Percentiles rank a stretch among this genome's conserved stretches.
Evolutionary conservation across 129 eudicot genomes (phyloP).

Genomic region (Centella asiatica): DNA sequence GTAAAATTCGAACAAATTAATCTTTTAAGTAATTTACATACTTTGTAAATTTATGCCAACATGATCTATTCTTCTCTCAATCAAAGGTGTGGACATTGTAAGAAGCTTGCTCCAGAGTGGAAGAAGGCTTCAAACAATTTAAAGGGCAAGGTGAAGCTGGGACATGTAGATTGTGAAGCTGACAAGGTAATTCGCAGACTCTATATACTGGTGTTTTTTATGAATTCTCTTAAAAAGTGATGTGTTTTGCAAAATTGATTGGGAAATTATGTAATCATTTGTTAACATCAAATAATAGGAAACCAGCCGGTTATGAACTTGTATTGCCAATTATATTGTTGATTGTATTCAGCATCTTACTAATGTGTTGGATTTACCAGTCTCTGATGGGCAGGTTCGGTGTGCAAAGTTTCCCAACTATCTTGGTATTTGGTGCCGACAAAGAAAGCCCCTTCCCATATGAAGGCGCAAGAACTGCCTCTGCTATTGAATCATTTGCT

Average conservation of each 20-base stretch:
- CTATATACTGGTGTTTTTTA: not conserved
- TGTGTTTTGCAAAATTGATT: too few relatives aligned
- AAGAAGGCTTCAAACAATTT: constrained; percentile 90
- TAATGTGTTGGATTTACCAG: constrained; percentile 43
- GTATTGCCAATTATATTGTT: not conserved
- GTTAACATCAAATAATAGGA: too few relatives aligned
- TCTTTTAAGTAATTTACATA: not conserved
- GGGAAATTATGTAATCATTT: too few relatives aligned
- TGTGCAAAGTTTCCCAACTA: constrained; percentile 89
- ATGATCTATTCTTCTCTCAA: constrained; percentile 6
- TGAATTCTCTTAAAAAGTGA: too few relatives aligned
- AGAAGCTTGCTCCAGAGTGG: constrained; percentile 99
- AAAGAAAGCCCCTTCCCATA: constrained; percentile 70
- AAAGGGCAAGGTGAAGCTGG: constrained; percentile 90
- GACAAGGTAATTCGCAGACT: constrained; percentile 53
- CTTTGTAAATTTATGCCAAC: not conserved
- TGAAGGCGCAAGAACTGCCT: constrained; percentile 86
- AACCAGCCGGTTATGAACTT: not conserved
- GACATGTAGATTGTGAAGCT: constrained; percentile 87
- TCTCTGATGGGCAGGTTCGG: constrained; percentile 87
- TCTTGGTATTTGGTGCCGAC: constrained; percentile 90
- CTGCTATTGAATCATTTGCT: constrained; percentile 81
- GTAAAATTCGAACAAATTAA: not conserved
- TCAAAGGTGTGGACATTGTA: constrained; percentile 98
- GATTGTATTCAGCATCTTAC: constrained; percentile 5